Percentiles rank a stretch among this genome's conserved stretches.
phyloP scores from a whole-genome alignment of 345 rosid genomes.

The Salix suchowensis region DNA sequence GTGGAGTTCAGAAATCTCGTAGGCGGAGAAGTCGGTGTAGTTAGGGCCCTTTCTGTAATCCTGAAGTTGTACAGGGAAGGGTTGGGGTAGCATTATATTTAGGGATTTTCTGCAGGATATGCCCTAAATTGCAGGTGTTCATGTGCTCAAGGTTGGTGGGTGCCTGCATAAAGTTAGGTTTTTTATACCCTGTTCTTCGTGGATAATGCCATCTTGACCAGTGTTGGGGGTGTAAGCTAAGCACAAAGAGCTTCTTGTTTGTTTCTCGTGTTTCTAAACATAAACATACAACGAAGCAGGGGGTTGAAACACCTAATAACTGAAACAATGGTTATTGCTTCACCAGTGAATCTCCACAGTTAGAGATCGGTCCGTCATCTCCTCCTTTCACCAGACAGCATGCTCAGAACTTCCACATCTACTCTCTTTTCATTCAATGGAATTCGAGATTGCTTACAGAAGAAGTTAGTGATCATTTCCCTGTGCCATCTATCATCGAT shows the following conservation, averaged over 20 bases:
- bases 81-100: background rate
- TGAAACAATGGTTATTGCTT: background rate
- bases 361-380: background rate
- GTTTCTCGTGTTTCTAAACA: background rate
- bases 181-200: background rate
- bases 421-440: background rate
- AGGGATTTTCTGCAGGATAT: constrained; percentile 2
- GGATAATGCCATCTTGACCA: background rate
- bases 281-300: background rate
- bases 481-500: background rate
- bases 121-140: background rate
- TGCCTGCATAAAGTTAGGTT: background rate
- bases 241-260: background rate
- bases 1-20: background rate
- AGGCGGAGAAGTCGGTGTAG: background rate
- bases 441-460: background rate
- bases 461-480: background rate
- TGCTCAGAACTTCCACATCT: background rate
- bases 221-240: background rate
- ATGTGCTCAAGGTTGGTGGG: background rate
- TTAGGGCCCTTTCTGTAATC: background rate
- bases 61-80: background rate
- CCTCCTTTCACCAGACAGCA: background rate
- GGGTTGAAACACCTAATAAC: background rate
- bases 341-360: background rate